phyloP scores from a whole-genome alignment of 768 basidiomycete species.

The Harrya chromipes region DNA sequence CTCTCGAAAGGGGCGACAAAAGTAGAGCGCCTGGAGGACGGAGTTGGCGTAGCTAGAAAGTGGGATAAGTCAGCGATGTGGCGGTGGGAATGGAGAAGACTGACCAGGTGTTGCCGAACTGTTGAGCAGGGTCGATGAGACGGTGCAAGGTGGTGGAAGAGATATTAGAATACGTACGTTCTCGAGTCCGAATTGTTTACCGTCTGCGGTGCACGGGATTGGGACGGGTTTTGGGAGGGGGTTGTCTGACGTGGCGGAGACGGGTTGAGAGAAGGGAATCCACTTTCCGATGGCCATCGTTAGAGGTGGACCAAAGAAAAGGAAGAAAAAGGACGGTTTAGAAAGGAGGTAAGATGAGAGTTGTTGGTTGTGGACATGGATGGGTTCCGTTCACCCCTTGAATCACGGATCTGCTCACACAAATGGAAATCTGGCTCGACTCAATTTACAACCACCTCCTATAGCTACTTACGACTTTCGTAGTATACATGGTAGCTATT shows the following conservation, averaged over 20 bases:
- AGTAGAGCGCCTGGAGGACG: slow-evolving; percentile 96
- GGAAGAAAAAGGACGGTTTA: slow-evolving; percentile 8
- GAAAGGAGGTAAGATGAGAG: background rate
- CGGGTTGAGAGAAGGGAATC: slow-evolving; percentile 34
- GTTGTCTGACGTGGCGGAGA: slow-evolving; percentile 22
- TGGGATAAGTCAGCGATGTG: slow-evolving; percentile 18
- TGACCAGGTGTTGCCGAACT: slow-evolving; percentile 98
- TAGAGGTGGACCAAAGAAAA: background rate
- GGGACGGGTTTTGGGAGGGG: slow-evolving; percentile 32
- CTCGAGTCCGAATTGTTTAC: slow-evolving; percentile 93
- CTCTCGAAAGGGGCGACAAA: slow-evolving; percentile 89
- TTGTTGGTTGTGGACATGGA: slow-evolving; percentile 15
- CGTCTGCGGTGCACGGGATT: slow-evolving; percentile 55
- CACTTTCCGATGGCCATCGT: slow-evolving; percentile 38
- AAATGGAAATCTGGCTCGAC: slow-evolving; percentile 8
- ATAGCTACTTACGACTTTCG: too few relatives aligned
- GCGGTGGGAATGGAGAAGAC: slow-evolving; percentile 15
- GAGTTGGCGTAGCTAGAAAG: slow-evolving; percentile 88
- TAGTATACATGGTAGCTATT: too few relatives aligned
- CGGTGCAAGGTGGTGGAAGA: slow-evolving; percentile 1
- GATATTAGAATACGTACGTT: slow-evolving; percentile 69
- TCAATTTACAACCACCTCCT: too few relatives aligned
- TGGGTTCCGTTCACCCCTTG: slow-evolving; percentile 10
- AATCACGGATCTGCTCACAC: slow-evolving; percentile 14
- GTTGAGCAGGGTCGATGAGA: slow-evolving; percentile 9